phyloP scores from a whole-genome alignment of 2,329 filamentous ascomycete genomes.

The Chalaropsis ovoidea region DNA sequence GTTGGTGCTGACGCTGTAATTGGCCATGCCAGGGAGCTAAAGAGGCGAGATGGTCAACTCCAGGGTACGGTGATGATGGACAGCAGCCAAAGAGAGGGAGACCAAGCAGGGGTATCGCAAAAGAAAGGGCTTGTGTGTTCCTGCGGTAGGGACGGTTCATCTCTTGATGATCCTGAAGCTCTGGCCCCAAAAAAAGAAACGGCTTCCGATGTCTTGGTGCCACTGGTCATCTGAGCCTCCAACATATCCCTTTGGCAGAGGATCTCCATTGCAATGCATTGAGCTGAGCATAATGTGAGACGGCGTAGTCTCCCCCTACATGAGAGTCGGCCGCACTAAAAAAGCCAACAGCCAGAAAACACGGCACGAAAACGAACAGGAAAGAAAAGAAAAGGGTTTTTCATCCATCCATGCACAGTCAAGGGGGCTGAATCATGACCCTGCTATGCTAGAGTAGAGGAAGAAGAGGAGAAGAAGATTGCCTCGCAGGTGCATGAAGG shows the following conservation, averaged over 20 bases:
- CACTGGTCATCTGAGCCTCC: not conserved
- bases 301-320: not conserved
- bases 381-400: constrained; percentile 4
- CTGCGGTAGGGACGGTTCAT: constrained; percentile 11
- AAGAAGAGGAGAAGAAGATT: constrained; percentile 8
- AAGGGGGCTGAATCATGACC: constrained; percentile 2
- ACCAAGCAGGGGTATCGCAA: not conserved
- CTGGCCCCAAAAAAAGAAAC: not conserved
- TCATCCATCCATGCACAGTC: constrained; percentile 7
- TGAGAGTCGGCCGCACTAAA: not conserved
- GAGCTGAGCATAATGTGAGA: constrained; percentile 7
- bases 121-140: not conserved
- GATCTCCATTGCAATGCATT: constrained; percentile 8
- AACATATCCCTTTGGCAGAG: not conserved
- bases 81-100: not conserved
- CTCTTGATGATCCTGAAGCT: constrained; percentile 2
- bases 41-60: not conserved
- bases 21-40: not conserved
- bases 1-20: not conserved
- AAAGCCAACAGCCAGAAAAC: not conserved
- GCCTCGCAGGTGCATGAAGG: not conserved
- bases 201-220: not conserved
- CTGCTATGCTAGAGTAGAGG: not conserved
- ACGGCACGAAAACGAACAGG: not conserved
- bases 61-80: not conserved